These are phyloP conservation scores for Ligustrum vulgare DNA, from an alignment of 257 asterid species.

Conservation along the genomic window DNA sequence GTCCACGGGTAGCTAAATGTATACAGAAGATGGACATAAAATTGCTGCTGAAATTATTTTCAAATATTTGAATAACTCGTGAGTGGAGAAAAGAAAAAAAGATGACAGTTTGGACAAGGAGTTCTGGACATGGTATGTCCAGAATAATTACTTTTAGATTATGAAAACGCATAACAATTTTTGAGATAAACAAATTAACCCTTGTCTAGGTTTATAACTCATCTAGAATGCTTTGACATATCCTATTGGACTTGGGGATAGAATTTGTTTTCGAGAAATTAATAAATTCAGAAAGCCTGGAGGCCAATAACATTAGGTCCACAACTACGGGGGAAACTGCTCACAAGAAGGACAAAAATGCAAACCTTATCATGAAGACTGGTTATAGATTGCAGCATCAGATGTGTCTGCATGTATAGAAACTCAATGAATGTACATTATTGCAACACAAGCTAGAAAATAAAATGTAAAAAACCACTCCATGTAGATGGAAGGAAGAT, in stretches of 20 bases:
- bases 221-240: not conserved
- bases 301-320: not conserved
- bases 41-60: not conserved
- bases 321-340: not conserved
- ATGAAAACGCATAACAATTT: not conserved
- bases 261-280: too few relatives aligned
- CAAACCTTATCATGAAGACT: not conserved
- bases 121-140: not conserved
- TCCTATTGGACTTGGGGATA: not conserved
- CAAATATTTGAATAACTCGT: not conserved
- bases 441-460: not conserved
- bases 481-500: not conserved
- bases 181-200: not conserved
- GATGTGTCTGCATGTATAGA: not conserved
- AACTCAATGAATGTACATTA: not conserved
- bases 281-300: not conserved
- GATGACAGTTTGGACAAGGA: not conserved
- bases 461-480: not conserved
- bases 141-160: not conserved
- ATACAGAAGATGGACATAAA: not conserved
- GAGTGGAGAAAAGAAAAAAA: too few relatives aligned
- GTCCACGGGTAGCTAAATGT: not conserved
- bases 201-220: not conserved
- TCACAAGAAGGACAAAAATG: not conserved
- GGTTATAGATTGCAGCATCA: constrained; percentile 3